These are phyloP conservation scores for Globisporangium spinosum DNA, from an alignment of 352 stramenopile genomes.

Conservation along the genomic window DNA sequence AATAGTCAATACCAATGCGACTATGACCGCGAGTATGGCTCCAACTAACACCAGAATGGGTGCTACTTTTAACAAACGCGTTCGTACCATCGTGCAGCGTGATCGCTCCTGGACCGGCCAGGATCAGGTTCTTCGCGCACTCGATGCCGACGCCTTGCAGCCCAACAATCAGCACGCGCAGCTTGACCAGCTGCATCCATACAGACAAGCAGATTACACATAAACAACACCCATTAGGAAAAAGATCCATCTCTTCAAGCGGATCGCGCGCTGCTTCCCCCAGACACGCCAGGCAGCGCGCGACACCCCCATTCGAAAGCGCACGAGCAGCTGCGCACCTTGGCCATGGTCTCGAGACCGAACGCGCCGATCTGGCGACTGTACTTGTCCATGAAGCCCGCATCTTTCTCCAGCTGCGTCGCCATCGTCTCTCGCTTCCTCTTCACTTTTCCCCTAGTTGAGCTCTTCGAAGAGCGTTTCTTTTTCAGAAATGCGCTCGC, in stretches of 20 bases:
- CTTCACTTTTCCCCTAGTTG: slow-evolving; percentile 22
- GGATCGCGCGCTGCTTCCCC: background rate
- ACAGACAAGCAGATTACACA: background rate
- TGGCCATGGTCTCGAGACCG: slow-evolving; percentile 90
- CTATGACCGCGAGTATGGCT: background rate
- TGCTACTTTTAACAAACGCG: background rate
- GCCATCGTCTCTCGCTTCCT: slow-evolving; percentile 58
- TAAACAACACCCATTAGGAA: slow-evolving; percentile 1
- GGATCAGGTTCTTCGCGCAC: slow-evolving; percentile 91
- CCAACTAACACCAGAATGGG: background rate
- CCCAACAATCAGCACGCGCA: slow-evolving; percentile 84
- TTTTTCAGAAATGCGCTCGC: background rate
- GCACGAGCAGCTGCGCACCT: slow-evolving; percentile 35
- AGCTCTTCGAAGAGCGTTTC: slow-evolving; percentile 22
- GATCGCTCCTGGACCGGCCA: slow-evolving; percentile 85
- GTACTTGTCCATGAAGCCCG: slow-evolving; percentile 93
- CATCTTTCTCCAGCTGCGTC: slow-evolving; percentile 75
- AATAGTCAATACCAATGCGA: background rate
- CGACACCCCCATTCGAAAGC: slow-evolving; percentile 14
- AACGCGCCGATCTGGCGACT: slow-evolving; percentile 91
- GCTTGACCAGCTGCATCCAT: slow-evolving; percentile 53
- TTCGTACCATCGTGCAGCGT: slow-evolving; percentile 77
- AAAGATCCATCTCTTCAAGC: background rate
- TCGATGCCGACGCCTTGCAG: slow-evolving; percentile 88
- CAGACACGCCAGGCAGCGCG: background rate